phyloP scores from a whole-genome alignment of 2,329 filamentous ascomycete genomes.

The Aotearoamyces nothofagi region DNA sequence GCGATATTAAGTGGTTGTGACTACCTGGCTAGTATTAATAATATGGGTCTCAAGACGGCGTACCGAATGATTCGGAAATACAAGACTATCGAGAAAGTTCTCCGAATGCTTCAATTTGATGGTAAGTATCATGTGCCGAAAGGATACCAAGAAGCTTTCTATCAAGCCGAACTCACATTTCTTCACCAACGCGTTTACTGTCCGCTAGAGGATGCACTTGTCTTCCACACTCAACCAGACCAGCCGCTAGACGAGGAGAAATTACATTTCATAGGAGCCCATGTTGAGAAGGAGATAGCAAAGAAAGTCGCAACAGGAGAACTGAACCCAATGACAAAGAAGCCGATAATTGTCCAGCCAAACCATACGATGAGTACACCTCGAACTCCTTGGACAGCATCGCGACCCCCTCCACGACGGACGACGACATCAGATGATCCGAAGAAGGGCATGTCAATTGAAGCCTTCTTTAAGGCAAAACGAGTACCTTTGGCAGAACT shows the following conservation, averaged over 20 bases:
- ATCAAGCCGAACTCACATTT: conserved; percentile 82
- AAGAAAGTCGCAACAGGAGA: conserved; percentile 65
- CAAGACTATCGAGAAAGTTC: conserved; percentile 68
- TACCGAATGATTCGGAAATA: conserved; percentile 82
- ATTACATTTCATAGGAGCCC: conserved; percentile 68
- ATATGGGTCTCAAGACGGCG: conserved; percentile 84
- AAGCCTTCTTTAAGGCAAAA: conserved; percentile 48
- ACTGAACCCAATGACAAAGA: conserved; percentile 79
- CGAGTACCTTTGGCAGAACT: conserved; percentile 50
- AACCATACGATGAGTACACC: conserved; percentile 12
- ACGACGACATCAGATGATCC: conserved; percentile 27
- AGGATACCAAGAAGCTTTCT: conserved; percentile 69
- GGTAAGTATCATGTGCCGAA: conserved; percentile 69
- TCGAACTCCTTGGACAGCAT: conserved; percentile 8
- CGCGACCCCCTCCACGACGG: conserved; percentile 8
- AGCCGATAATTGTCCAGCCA: conserved; percentile 25
- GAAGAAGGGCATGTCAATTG: conserved; percentile 46
- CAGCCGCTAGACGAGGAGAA: conserved; percentile 47
- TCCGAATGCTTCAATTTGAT: conserved; percentile 77
- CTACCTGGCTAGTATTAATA: conserved; percentile 74
- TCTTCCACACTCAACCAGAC: conserved; percentile 57
- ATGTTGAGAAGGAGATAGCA: conserved; percentile 55
- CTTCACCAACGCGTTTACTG: conserved; percentile 92
- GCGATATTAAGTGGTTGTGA: conserved; percentile 94
- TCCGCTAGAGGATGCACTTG: conserved; percentile 51